Percentiles rank a stretch among this genome's conserved stretches.
Conservation (phyloP, 805 yeast species). For the Teunomyces cretensis region DNA sequence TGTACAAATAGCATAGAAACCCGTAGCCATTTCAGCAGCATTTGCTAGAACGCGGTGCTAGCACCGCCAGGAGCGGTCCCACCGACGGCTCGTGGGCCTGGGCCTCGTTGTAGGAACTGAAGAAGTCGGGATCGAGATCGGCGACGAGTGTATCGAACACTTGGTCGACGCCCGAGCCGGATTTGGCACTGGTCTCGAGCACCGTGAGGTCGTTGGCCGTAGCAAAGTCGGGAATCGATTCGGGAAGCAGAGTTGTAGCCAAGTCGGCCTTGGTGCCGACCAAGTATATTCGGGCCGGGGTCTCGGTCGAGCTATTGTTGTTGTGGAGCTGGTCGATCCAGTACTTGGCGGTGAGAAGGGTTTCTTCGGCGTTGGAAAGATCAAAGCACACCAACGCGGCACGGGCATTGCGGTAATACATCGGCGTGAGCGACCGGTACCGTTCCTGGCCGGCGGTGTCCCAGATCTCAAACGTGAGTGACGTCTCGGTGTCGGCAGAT, state of each 20-base stretch:
- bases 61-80: not conserved
- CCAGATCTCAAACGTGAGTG: constrained; percentile 70
- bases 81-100: constrained; percentile 2
- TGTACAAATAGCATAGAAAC: no score
- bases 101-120: constrained; percentile 18
- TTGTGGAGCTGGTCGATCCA: constrained; percentile 82
- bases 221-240: constrained; percentile 17
- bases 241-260: constrained; percentile 16
- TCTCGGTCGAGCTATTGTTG: constrained; percentile 17
- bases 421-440: constrained; percentile 45
- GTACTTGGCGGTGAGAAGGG: constrained; percentile 70
- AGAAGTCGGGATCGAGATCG: constrained; percentile 30
- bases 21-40: constrained; percentile 1
- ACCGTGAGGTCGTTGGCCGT: constrained; percentile 16
- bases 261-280: constrained; percentile 88
- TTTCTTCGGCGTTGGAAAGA: constrained; percentile 46
- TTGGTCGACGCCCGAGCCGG: constrained; percentile 57
- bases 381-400: constrained; percentile 87
- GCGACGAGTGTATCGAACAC: constrained; percentile 33
- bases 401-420: constrained; percentile 45
- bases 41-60: not conserved
- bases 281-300: constrained; percentile 35
- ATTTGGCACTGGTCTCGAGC: constrained; percentile 63
- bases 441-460: constrained; percentile 91
- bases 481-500: constrained; percentile 27